Base-by-base conservation (phyloP, 441 rosid genomes). In the Populus hybrid region DNA sequence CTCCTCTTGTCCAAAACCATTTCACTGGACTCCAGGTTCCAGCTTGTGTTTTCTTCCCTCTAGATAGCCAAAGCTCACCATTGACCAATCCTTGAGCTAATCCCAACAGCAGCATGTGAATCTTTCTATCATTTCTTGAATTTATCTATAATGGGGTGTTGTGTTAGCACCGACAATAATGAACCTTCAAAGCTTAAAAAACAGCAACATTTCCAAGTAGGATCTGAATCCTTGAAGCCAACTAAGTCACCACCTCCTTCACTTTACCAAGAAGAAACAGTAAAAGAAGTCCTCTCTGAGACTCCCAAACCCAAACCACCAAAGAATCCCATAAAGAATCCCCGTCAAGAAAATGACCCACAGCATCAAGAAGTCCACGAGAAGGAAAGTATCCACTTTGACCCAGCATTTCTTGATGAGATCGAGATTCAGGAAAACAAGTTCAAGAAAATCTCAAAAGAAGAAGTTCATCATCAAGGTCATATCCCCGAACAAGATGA, bases 271-370 rank as follows among this genome's bases (percentile, higher is more conserved):
- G 91, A 86, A 81, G 97, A 90, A 73, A 87, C 90, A 0, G 93
- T 90, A 2, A 92, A 92, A 79, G 93, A 93, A 84, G 91, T 90
- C 2, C 85, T 93, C 73, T 87, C 95, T 11, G 94, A 90, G 79
- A 88, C 88, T 9, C 85, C 90, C 0, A 90, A 84, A 10, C 74
- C 75, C 59, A 78, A 68, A 23, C 73, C 85, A 46, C 70, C 77
- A 10, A 42, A 79, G 6, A 9, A 73, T 3, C 69, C 79, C 35
- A 28, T 6, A 57, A 76, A 73, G 81, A 74, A 42, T 6, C 70
- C 23, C 4, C 9, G 1, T 6, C 63, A 63, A 3, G 30, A 71
- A 68, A 35, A 36, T 32, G 24, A 5, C 26, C 65, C 50, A 23
- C 57, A 34, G 65, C 34, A 76, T 72, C 69, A 69, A 18, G 70